These are phyloP conservation scores for Hemisphaericaspora xylofermentans DNA, from an alignment of 1,139 yeast genomes.

Conservation along the genomic window DNA sequence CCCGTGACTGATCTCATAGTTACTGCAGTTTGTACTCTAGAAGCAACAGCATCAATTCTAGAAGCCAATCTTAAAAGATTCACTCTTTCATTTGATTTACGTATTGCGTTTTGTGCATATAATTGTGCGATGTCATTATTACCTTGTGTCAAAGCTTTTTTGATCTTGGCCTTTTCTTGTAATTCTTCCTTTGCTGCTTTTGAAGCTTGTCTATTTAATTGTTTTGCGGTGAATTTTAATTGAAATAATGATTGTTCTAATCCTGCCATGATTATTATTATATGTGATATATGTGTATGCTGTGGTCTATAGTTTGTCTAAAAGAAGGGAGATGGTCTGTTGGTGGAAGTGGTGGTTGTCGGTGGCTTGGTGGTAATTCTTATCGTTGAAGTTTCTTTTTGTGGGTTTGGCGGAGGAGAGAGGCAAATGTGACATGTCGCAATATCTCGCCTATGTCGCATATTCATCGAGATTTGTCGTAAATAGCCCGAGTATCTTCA, in stretches of 20 bases:
- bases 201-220: conserved; percentile 82
- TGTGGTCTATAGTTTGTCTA: neutral
- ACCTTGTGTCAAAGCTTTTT: conserved; percentile 84
- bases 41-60: conserved; percentile 92
- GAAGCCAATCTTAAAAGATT: conserved; percentile 82
- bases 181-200: conserved; percentile 90
- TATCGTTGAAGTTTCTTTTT: neutral
- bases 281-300: neutral
- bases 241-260: conserved; percentile 49
- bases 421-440: neutral
- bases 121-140: conserved; percentile 91
- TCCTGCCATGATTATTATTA: conserved; percentile 37
- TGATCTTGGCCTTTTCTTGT: conserved; percentile 82
- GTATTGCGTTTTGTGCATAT: conserved; percentile 93
- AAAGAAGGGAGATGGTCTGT: neutral
- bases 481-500: neutral
- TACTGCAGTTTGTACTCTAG: conserved; percentile 94
- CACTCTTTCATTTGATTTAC: conserved; percentile 85
- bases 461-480: neutral
- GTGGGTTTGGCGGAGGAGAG: neutral
- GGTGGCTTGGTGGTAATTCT: neutral
- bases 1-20: conserved; percentile 95
- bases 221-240: conserved; percentile 86
- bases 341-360: neutral
- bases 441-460: neutral